Base-by-base conservation (phyloP, 148 eudicot species). In the Vaccinium darrowii region DNA sequence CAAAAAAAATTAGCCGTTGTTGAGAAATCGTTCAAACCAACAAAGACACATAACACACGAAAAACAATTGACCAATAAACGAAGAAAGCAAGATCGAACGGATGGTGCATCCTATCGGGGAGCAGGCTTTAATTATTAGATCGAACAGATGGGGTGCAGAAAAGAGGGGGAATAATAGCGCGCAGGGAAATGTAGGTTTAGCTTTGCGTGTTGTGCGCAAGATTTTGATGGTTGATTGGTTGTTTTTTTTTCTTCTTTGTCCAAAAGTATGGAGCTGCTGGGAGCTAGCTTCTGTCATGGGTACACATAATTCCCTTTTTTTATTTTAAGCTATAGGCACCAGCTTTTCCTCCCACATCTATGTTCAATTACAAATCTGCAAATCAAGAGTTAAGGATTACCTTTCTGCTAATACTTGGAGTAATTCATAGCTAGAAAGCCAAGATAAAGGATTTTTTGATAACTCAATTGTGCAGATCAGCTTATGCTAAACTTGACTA, bases 151-250 rank as follows among this genome's bases (percentile, higher is more conserved):
- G 30, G 58, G 11, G 11, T 5, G 65, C 52, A 54, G 65, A 57
- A 30, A 27, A 52, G 54, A 23, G 62, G 14, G 36, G 50, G 56
- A 16, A 65, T 82, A 73, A 85, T 85, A 80, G n/a, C n/a, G 39
- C 69, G 50, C 62, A 80, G 54, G 72, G 58, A 76, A 25, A 51
- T 79, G 80, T 75, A 80, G 16, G 54, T 85, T 47, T 47, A 8
- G 80, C 87, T 85, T 85, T 85, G 84, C 87, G 87, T 85, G 87
- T 81, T 21, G 81, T 51, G 60, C 30, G 56, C 73, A 76, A 76
- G 79, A n/a, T 83, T 36, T 76, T 76, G 85, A 76, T 76, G 58
- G 25, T 25, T 49, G 57, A 15, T 23, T 56, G 18, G 56, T 51
- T 39, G 53, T 10, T 50, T 25, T 83, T 33, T 33, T n/a, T 21